Conservation (phyloP, 78 protist genomes). For the Acrasis kona region DNA sequence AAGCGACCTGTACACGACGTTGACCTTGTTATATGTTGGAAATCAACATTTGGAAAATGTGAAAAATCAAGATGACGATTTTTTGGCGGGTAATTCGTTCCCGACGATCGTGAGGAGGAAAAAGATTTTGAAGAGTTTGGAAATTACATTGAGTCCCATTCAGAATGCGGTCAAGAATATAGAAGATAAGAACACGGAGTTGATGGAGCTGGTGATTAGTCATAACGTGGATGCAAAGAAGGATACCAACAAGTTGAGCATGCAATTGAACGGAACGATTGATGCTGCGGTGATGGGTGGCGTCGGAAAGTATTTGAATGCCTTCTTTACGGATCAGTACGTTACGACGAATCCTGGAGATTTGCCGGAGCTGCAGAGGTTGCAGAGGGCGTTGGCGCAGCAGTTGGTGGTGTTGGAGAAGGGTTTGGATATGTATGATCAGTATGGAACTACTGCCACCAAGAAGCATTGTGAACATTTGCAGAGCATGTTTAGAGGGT, state of each 20-base stretch:
- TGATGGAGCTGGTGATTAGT: background rate
- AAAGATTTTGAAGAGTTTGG: background rate
- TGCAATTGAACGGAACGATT: slow-evolving; percentile 1
- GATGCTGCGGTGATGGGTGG: slow-evolving; percentile 15
- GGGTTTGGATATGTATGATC: background rate
- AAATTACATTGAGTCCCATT: background rate
- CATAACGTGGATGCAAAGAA: background rate
- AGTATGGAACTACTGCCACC: background rate
- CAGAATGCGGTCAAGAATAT: background rate
- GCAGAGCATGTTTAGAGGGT: background rate
- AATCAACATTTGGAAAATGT: background rate
- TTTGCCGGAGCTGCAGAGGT: background rate
- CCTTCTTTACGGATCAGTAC: background rate
- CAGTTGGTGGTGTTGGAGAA: background rate
- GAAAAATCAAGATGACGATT: too few species aligned
- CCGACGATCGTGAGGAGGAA: background rate
- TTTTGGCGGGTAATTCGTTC: too few species aligned
- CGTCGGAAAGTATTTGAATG: background rate
- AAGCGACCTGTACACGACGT: background rate
- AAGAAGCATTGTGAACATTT: background rate
- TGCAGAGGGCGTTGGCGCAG: background rate
- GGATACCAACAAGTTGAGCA: background rate
- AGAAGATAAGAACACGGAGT: background rate
- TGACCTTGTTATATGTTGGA: background rate
- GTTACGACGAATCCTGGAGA: background rate